A percentile compares a stretch with the other conserved stretches of the same genome.
Conservation (phyloP, 176 grass and related monocot species). For the Bolboschoenus planiculmis region DNA sequence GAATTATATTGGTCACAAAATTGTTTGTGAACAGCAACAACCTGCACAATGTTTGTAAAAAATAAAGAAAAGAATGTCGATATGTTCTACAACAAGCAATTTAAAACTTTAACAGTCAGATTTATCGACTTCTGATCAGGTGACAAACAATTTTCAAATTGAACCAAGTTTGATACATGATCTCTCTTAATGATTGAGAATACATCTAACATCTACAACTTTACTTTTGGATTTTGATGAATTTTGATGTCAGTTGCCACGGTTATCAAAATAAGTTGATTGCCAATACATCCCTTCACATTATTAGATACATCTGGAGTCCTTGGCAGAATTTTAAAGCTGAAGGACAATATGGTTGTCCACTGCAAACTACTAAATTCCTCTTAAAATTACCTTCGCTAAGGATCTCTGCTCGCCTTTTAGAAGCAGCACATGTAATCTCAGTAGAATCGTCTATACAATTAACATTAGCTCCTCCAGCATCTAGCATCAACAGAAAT, state of each 20-base stretch:
- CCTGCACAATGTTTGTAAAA: not conserved
- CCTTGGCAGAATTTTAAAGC: not conserved
- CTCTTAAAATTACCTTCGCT: constrained; percentile 47
- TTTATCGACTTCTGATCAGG: not conserved
- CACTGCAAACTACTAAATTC: not conserved
- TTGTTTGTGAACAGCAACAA: not conserved
- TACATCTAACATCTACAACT: not conserved
- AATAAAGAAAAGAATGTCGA: not conserved
- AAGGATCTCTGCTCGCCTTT: constrained; percentile 54
- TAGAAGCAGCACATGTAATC: constrained; percentile 25
- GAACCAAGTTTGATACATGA: not conserved
- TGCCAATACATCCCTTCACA: not conserved
- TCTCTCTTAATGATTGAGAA: not conserved
- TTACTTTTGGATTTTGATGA: not conserved
- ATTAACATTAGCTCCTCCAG: constrained; percentile 19
- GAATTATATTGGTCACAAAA: not conserved
- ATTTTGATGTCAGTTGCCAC: not conserved
- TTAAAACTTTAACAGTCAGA: not conserved
- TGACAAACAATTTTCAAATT: not conserved
- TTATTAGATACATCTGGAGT: not conserved
- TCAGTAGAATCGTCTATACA: constrained; percentile 26
- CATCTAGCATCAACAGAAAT: constrained; percentile 27
- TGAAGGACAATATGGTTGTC: not conserved
- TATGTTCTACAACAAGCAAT: not conserved
- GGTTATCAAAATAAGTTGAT: not conserved